A percentile compares a stretch with the other conserved stretches of the same genome.
Conservation (phyloP, 768 basidiomycete species). For the Phlebiopsis flavidoalba region DNA sequence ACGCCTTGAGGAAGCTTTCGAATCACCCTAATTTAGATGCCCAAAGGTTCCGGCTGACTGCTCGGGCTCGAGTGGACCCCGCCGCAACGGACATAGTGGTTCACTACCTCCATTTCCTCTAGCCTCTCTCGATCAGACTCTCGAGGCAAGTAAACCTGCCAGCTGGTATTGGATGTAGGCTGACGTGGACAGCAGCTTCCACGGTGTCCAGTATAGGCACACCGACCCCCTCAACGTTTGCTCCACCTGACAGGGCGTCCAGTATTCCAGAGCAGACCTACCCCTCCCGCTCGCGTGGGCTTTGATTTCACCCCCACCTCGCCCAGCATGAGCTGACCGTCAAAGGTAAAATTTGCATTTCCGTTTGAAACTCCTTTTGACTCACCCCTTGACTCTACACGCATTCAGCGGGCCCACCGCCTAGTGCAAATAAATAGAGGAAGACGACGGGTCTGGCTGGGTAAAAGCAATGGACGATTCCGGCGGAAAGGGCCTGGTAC, state of each 20-base stretch:
- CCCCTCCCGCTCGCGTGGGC: conserved; percentile 54
- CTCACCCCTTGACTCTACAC: not conserved
- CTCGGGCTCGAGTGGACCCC: conserved; percentile 23
- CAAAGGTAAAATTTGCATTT: conserved; percentile 37
- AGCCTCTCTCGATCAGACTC: conserved; percentile 27
- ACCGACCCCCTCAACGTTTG: conserved; percentile 56
- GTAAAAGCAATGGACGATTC: conserved; percentile 60
- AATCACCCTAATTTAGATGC: not conserved
- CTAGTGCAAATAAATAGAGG: conserved; percentile 68
- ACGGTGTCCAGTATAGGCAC: conserved; percentile 15
- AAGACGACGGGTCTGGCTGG: conserved; percentile 86
- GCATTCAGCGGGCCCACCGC: conserved; percentile 50
- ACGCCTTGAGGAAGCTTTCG: not conserved
- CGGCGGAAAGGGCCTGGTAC: conserved; percentile 70
- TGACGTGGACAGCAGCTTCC: conserved; percentile 7
- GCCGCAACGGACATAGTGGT: conserved; percentile 10
- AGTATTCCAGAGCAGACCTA: conserved; percentile 35
- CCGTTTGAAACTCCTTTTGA: not conserved
- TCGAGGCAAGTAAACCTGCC: conserved; percentile 14
- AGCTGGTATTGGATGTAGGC: not conserved
- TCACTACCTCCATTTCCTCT: conserved; percentile 27
- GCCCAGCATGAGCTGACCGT: conserved; percentile 72
- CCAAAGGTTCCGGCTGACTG: conserved; percentile 74
- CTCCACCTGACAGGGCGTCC: conserved; percentile 24
- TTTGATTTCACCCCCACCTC: conserved; percentile 76